A percentile compares a stretch with the other conserved stretches of the same genome.
phyloP scores from a whole-genome alignment of 1,284 basidiomycete species.

The Ustilago lituana region DNA sequence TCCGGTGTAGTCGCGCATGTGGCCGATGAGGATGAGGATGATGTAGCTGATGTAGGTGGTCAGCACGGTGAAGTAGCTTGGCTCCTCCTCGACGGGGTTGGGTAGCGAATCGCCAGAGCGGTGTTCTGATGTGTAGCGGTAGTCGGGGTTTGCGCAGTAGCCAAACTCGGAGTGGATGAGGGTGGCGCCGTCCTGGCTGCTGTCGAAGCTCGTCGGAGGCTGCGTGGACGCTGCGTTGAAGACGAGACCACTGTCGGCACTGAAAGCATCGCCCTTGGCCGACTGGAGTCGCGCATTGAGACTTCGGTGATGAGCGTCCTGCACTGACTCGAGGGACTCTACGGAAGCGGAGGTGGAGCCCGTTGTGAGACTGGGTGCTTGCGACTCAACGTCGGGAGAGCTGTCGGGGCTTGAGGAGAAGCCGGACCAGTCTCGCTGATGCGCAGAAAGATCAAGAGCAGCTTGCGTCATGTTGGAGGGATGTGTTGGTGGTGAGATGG shows the following conservation, averaged over 20 bases:
- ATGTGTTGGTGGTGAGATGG: slow-evolving; percentile 33
- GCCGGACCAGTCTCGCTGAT: slow-evolving; percentile 22
- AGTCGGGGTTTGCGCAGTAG: slow-evolving; percentile 78
- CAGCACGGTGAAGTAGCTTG: slow-evolving; percentile 87
- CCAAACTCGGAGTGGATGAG: slow-evolving; percentile 82
- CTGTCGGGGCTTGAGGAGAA: slow-evolving; percentile 28
- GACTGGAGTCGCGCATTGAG: slow-evolving; percentile 21
- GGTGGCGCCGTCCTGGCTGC: slow-evolving; percentile 48
- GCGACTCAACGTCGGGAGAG: slow-evolving; percentile 44
- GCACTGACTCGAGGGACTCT: slow-evolving; percentile 53
- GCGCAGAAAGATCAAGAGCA: slow-evolving; percentile 6
- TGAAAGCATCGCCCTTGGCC: slow-evolving; percentile 18
- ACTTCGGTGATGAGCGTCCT: slow-evolving; percentile 46
- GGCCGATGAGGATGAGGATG: slow-evolving; percentile 79
- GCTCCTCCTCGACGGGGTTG: slow-evolving; percentile 72
- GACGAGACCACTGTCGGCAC: slow-evolving; percentile 12
- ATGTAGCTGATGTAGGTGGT: slow-evolving; percentile 79
- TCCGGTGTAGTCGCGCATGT: slow-evolving; percentile 93
- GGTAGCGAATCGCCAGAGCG: slow-evolving; percentile 50
- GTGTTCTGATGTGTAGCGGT: slow-evolving; percentile 77
- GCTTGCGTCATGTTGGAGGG: slow-evolving; percentile 24
- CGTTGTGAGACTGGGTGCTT: slow-evolving; percentile 58
- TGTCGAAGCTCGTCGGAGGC: slow-evolving; percentile 45
- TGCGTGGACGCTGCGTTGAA: slow-evolving; percentile 18
- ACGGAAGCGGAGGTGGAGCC: slow-evolving; percentile 58